Base-by-base conservation (phyloP, 768 basidiomycete species). In the Suillus paluster region DNA sequence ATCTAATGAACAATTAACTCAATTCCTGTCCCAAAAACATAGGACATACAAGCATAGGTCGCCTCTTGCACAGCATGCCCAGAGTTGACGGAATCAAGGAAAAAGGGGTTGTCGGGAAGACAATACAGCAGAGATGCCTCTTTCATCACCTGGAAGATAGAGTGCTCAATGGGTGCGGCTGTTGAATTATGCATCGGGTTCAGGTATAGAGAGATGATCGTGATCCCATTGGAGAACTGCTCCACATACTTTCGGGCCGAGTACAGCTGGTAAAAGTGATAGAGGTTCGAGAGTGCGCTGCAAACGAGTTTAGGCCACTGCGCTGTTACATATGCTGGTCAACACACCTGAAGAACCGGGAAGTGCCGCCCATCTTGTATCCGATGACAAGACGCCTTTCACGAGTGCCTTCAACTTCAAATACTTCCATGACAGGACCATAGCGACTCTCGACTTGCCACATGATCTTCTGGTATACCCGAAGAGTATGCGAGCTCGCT, bases 231-330 rank as follows among this genome's bases (percentile, higher is more conserved):
- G 64, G 91, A 85, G 81, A 99, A 99, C 83, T 99, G 95, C 77
- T 99, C 97, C 65, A 97, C 95, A 76, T 99, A 99, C 83, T 99
- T 99, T 63, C 97, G 84, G 19, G 93, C 88, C 10, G 94, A 96
- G 76, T 95, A 99, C 41, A 99, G 86, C 48, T 91, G 89, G 78
- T 99, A 99, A 78, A 92, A 99, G 76, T 99, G 97, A 79, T 99
- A 99, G 5, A 99, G 84, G 71, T 97, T 97, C 57, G 92, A 95
- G 27, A 99, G 83, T 12, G 95, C 95, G 66, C 94, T 90, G 27
- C 5, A 10, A 70, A 39, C 11, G 11, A 63, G 57, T 23, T 60
- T 57, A 69, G 63, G 63, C 42, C 44, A 27, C 57, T 55, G 57
- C 61, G 53, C 7, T 57, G 10, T 38, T n/a, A 5, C 5, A 38